A percentile compares a stretch with the other conserved stretches of the same genome.
These are phyloP conservation scores for Suhomyces emberorum DNA, from an alignment of 805 yeast genomes.

Conservation along the genomic window DNA sequence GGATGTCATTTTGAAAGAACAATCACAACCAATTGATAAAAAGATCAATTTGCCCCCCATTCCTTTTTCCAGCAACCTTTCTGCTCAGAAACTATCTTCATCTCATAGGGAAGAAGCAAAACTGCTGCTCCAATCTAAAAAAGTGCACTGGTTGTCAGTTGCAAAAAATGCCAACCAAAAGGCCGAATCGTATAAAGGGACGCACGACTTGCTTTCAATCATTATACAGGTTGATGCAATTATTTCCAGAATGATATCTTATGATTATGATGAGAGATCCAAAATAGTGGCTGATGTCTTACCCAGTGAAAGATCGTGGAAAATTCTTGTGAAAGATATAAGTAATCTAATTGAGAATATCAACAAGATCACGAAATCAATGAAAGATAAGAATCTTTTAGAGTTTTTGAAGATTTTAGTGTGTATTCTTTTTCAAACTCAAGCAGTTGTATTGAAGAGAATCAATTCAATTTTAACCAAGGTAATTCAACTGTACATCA, in stretches of 20 bases:
- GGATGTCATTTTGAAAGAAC: slow-evolving; percentile 15
- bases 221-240: slow-evolving; percentile 36
- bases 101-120: slow-evolving; percentile 13
- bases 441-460: slow-evolving; percentile 29
- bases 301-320: slow-evolving; percentile 31
- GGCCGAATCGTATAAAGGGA: slow-evolving; percentile 28
- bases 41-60: slow-evolving; percentile 2
- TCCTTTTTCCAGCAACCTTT: too few species aligned
- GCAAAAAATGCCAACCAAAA: slow-evolving; percentile 39
- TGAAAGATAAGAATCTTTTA: slow-evolving; percentile 13
- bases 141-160: slow-evolving; percentile 32
- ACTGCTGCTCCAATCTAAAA: slow-evolving; percentile 17
- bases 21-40: slow-evolving; percentile 7
- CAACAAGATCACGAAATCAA: slow-evolving; percentile 2
- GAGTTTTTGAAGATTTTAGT: slow-evolving; percentile 19
- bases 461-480: slow-evolving; percentile 24
- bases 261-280: slow-evolving; percentile 36
- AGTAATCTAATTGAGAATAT: slow-evolving; percentile 17
- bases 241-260: slow-evolving; percentile 33
- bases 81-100: slow-evolving; percentile 1
- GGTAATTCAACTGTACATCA: slow-evolving; percentile 20
- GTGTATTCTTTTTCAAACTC: slow-evolving; percentile 28
- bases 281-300: slow-evolving; percentile 18
- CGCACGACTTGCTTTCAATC: slow-evolving; percentile 24
- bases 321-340: slow-evolving; percentile 30